Percentiles rank a stretch among this genome's conserved stretches.
Evolutionary conservation across 108 stramenopile species (phyloP).

Genomic region (Stephanodiscus triporus): DNA sequence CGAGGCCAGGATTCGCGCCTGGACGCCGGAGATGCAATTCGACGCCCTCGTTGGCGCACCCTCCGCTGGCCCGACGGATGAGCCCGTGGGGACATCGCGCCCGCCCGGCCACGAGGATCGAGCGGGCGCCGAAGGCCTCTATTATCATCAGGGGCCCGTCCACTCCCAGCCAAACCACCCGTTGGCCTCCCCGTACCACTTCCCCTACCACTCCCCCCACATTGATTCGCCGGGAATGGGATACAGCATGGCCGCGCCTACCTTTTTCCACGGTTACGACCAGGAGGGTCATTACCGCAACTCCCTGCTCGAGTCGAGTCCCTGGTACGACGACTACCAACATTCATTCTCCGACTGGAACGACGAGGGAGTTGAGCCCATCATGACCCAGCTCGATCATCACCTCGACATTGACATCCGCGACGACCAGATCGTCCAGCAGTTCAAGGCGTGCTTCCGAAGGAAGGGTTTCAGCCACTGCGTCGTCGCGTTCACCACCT

Average conservation of each 20-base stretch:
- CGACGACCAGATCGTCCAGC: constrained; percentile 83
- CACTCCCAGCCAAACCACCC: constrained; percentile 11
- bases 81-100: neutral
- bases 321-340: constrained; percentile 29
- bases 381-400: constrained; percentile 73
- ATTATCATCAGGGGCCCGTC: neutral
- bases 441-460: constrained; percentile 78
- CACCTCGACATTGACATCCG: constrained; percentile 88
- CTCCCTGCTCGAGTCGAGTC: constrained; percentile 34
- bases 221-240: constrained; percentile 13
- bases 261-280: constrained; percentile 53
- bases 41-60: neutral
- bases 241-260: constrained; percentile 13
- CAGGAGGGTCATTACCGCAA: constrained; percentile 50
- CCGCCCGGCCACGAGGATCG: neutral
- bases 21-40: neutral
- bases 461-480: constrained; percentile 82
- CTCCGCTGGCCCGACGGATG: neutral
- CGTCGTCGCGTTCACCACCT: constrained; percentile 81
- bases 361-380: constrained; percentile 81
- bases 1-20: constrained; percentile 10
- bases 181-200: neutral
- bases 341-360: constrained; percentile 6
- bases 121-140: neutral
- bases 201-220: constrained; percentile 3